Base-by-base conservation (phyloP, 2,329 filamentous ascomycete genomes). In the Aspergillus arachidicola region DNA sequence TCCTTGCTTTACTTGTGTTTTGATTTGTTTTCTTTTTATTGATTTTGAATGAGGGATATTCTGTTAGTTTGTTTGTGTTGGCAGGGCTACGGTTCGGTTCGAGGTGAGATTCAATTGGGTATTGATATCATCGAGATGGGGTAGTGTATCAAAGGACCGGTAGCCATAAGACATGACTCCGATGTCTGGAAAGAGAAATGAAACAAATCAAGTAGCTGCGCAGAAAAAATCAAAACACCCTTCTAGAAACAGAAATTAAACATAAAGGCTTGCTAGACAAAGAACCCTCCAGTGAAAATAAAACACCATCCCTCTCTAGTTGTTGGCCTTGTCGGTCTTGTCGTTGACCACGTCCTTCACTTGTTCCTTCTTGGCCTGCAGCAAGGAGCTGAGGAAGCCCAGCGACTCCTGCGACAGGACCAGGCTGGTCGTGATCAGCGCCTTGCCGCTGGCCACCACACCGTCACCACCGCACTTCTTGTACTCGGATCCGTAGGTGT, bases 391-490 rank as follows among this genome's bases (percentile, higher is more conserved):
- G 66, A 91, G 72, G 83, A 86, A 90, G 59, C 80, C 80, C 59
- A 91, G 77, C 1, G 87, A 85, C 77, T 93, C 89, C 68, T 84
- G 85, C 56, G 86, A 86, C 57, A 93, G 82, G 56, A 91, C 84
- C 56, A 93, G 81, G 28, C 86, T 85, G 16, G 91, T 92, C 58
- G 85, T 86, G 67, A 93, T 81, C 16, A 87, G 80, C 12, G 91
- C 91, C 83, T 91, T 93, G 72, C 89, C 86, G 64, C 86, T 85
- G 4, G 87, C 85, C n/a, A 92, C 80, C 41, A 90, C 74, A 53
- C 88, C 87, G 36, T 89, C 85, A 6, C 80, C 81, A 11, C 80
- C 80, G 54, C 78, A 81, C 66, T 81, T 81, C 72, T 80, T 81
- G 70, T 81, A 81, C 65, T 83, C 81, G 1, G 74, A 72, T 34